Evolutionary conservation across 75 land plant species (phyloP).

Genomic region (Picea glauca): DNA sequence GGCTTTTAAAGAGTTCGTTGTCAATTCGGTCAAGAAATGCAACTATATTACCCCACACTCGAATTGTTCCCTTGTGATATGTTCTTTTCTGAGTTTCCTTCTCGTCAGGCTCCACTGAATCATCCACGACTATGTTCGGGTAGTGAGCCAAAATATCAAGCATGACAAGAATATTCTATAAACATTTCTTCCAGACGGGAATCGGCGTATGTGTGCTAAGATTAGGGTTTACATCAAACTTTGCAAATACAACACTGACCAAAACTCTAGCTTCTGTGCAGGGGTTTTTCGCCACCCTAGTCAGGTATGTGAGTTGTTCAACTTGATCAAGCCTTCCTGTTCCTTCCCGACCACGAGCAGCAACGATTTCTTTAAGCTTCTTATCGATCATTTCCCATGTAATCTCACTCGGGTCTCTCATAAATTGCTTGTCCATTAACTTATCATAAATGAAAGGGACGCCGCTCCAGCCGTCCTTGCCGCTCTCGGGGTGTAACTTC

Average conservation of each 20-base stretch:
- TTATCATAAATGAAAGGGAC: constrained; percentile 37
- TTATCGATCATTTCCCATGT: constrained; percentile 42
- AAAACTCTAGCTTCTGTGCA: constrained; percentile 82
- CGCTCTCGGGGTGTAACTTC: neutral
- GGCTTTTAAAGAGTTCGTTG: constrained; percentile 83
- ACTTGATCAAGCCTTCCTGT: constrained; percentile 60
- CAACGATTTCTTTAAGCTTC: constrained; percentile 79
- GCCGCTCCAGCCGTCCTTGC: constrained; percentile 41
- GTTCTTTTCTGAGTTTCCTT: constrained; percentile 64
- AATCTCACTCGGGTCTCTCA: too few relatives aligned
- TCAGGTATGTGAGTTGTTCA: constrained; percentile 34
- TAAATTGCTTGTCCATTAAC: constrained; percentile 60
- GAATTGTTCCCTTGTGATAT: constrained; percentile 39
- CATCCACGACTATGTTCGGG: constrained; percentile 75
- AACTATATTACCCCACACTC: constrained; percentile 86
- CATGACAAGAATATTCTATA: constrained; percentile 46
- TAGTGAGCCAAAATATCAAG: constrained; percentile 36
- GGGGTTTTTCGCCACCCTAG: constrained; percentile 82
- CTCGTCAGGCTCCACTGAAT: constrained; percentile 71
- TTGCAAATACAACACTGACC: constrained; percentile 76
- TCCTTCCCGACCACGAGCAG: constrained; percentile 80
- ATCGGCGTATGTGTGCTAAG: constrained; percentile 65
- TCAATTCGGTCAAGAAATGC: constrained; percentile 78
- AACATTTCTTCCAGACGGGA: constrained; percentile 76
- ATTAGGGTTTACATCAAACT: constrained; percentile 56